Evolutionary conservation across 305 asterid genomes (phyloP).

Genomic region (Solanum hybrid): DNA sequence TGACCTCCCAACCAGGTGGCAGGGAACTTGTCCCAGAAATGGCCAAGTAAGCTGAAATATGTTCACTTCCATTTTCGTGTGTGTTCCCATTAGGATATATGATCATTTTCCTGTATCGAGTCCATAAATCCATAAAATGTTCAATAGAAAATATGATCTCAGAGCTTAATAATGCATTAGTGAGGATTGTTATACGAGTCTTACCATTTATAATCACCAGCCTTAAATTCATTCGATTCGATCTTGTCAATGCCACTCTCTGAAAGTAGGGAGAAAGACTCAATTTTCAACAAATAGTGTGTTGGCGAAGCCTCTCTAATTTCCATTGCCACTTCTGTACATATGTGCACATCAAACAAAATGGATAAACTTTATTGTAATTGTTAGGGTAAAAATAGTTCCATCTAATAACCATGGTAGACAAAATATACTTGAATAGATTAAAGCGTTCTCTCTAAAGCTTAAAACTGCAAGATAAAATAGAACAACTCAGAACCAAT

Average conservation of each 20-base stretch:
- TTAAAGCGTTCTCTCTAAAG: too few species aligned
- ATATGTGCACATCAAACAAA: background rate
- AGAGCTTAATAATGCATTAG: background rate
- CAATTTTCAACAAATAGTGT: background rate
- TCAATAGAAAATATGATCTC: too few species aligned
- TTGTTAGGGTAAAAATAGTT: too few species aligned
- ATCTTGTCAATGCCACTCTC: background rate
- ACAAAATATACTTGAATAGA: too few species aligned
- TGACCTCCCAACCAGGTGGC: background rate
- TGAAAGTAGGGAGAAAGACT: constrained; percentile 1
- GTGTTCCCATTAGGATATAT: background rate
- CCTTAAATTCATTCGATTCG: constrained; percentile 6
- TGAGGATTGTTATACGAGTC: background rate
- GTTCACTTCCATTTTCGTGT: background rate
- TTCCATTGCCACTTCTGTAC: background rate
- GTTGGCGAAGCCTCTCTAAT: background rate
- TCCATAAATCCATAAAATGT: background rate
- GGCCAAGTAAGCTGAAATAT: background rate
- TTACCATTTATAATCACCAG: background rate
- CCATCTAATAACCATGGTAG: too few species aligned
- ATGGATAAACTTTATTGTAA: too few species aligned
- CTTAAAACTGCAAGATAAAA: background rate
- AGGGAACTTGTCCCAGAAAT: background rate
- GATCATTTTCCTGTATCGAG: background rate
- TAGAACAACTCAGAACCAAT: too few species aligned